Conservation (phyloP, 306 rosid genomes). For the Delonix regia region DNA sequence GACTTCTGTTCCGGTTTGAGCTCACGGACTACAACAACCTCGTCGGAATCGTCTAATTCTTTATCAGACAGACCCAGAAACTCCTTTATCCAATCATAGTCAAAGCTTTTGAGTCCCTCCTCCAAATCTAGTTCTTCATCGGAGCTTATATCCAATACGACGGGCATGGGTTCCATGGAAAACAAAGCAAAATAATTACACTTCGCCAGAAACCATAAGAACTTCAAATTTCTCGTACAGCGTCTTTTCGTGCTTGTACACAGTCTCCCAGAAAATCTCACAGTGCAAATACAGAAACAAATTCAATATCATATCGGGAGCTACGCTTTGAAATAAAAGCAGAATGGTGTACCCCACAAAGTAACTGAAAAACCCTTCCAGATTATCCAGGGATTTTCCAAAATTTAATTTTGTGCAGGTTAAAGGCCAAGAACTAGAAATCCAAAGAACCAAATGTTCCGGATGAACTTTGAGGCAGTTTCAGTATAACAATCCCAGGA, state of each 20-base stretch:
- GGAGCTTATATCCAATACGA: conserved; percentile 60
- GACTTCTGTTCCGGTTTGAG: conserved; percentile 36
- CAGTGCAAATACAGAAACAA: not conserved
- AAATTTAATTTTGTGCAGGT: not conserved
- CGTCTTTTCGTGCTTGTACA: not conserved
- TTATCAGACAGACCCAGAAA: conserved; percentile 42
- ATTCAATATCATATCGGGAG: not conserved
- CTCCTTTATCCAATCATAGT: conserved; percentile 54
- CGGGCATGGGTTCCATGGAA: conserved; percentile 43
- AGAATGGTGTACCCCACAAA: not conserved
- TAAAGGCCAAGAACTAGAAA: not conserved
- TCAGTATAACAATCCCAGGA: too few species aligned
- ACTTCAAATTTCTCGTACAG: not conserved
- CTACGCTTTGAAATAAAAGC: not conserved
- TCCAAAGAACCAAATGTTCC: not conserved
- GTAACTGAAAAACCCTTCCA: not conserved
- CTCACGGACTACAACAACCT: conserved; percentile 46
- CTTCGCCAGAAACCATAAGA: conserved; percentile 14
- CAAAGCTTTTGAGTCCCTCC: conserved; percentile 3
- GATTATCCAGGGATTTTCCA: not conserved
- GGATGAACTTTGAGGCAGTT: not conserved
- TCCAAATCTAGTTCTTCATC: conserved; percentile 44
- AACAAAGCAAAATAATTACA: not conserved
- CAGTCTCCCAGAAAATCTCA: conserved; percentile 17
- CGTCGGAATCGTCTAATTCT: conserved; percentile 39